Base-by-base conservation (phyloP, 2,329 filamentous ascomycete species). In the Verticillium nubilum region DNA sequence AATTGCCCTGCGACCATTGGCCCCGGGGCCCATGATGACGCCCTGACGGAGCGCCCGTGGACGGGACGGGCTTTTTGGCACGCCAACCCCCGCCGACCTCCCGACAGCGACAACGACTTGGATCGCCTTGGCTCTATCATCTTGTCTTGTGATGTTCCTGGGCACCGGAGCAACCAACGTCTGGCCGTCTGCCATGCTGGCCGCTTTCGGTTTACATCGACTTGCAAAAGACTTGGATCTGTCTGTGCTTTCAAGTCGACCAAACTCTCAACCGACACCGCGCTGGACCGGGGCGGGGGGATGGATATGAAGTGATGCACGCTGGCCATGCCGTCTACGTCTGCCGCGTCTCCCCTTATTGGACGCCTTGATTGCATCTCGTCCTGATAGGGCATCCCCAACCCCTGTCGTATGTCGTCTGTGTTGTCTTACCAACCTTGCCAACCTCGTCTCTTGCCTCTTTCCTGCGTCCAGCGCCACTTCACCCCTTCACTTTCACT, bases 351-450 rank as follows among this genome's bases (percentile, higher is more conserved):
- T 23, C 42, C 42, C 42, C 6, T 59, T 23, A 63, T 58, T 60
- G 53, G 56, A 35, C 52, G 10, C 23, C 35, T 52, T 42, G 35
- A 33, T 60, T 52, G n/a, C 56, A 27, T 54, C 55, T 23, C 23
- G 54, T 56, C 23, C 33, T 52, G 53, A 59, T 56, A 58, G 52
- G 56, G 59, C 42, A 6, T 23, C 23, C n/a, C 37, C n/a, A n/a
- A 47, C 42, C 42, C 42, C 42, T 47, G 42, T 47, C 42, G 10
- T 12, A n/a, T 47, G 42, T 47, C 42, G 42, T 47, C 42, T 47
- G 59, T 57, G 53, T 54, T 58, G 56, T 60, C 58, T 59, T 58
- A 55, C 56, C 31, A 53, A 58, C 31, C 58, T 62, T 37, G 56
- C 31, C 54, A 58, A 52, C 57, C 60, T 58, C 58, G 60, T 60